Percentiles rank a stretch among this genome's conserved stretches.
Evolutionary conservation across 176 grass and related monocot species (phyloP).

Genomic region (Olyra latifolia): DNA sequence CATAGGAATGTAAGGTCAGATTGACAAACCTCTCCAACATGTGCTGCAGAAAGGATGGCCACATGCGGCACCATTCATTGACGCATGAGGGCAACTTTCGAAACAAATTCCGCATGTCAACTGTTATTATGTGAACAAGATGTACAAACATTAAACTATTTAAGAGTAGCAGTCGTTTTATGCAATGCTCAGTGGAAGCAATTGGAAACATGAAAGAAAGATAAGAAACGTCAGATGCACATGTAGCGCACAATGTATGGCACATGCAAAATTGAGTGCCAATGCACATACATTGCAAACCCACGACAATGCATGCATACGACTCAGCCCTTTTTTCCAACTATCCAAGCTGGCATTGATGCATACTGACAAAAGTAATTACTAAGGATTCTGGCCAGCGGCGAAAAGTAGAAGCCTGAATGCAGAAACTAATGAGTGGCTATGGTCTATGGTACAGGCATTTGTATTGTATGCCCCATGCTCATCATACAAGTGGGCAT

Average conservation of each 20-base stretch:
- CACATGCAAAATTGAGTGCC: neutral
- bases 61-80: slow-evolving; percentile 78
- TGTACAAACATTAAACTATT: slow-evolving; percentile 23
- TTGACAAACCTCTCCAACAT: slow-evolving; percentile 91
- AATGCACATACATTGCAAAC: neutral
- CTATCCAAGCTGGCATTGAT: neutral
- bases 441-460: neutral
- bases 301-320: slow-evolving; percentile 1
- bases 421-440: slow-evolving; percentile 10
- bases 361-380: neutral
- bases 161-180: neutral
- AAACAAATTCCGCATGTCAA: slow-evolving; percentile 98
- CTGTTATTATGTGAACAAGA: slow-evolving; percentile 49
- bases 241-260: slow-evolving; percentile 9
- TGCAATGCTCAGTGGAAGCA: neutral
- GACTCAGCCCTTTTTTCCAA: neutral
- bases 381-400: neutral
- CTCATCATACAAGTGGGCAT: slow-evolving; percentile 9
- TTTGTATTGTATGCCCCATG: slow-evolving; percentile 9
- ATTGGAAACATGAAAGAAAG: slow-evolving; percentile 6
- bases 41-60: slow-evolving; percentile 87
- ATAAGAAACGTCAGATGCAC: slow-evolving; percentile 10
- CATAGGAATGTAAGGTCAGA: slow-evolving; percentile 10
- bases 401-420: slow-evolving; percentile 8
- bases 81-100: slow-evolving; percentile 65